Base-by-base conservation (phyloP, 2,329 filamentous ascomycete genomes). In the Colletotrichum sansevieriae region DNA sequence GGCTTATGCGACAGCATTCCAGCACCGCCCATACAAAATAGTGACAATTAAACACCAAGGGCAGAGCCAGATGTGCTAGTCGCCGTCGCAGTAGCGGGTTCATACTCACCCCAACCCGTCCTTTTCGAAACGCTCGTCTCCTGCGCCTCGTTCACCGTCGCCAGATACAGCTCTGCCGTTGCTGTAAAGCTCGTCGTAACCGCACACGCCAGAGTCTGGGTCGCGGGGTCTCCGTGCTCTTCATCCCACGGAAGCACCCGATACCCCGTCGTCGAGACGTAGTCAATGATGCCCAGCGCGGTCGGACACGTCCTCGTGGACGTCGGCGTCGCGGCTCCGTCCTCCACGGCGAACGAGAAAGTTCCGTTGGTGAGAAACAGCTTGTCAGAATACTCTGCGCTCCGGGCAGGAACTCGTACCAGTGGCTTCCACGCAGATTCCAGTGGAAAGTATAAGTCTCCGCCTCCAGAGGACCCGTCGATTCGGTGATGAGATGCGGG, bases 41-140 rank as follows among this genome's bases (percentile, higher is more conserved):
- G 4, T 22, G 22, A 22, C 22, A 22, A 22, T 22, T 3, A 3
- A 22, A 22, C 22, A 3, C 22, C 22, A 22, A 3, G 22, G 22
- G 22, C 3, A 22, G 22, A 22, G 22, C 35, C 35, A 37, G 12
- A 37, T 12, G 35, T 10, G 9, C 35, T 12, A 37, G n/a, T 74
- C 76, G 47, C 70, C 71, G 25, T 74, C 75, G 64, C 75, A 76
- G 70, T 75, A 55, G n/a, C 60, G 8, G 70, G 75, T 51, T 15
- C 60, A 54, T 35, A 64, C 35, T 61, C 20, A 6, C 60, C 58
- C 65, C 52, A 68, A 1, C 43, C 51, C 37, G 59, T 10, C 20
- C 22, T 13, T 6, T 60, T 68, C 15, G 65, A 68, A 12, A 68
- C 46, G 25, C 60, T 68, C 44, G 9, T 55, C 39, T 57, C 65